These are phyloP conservation scores for Claviceps pazoutovae DNA, from an alignment of 2,329 filamentous ascomycete species.

Conservation along the genomic window DNA sequence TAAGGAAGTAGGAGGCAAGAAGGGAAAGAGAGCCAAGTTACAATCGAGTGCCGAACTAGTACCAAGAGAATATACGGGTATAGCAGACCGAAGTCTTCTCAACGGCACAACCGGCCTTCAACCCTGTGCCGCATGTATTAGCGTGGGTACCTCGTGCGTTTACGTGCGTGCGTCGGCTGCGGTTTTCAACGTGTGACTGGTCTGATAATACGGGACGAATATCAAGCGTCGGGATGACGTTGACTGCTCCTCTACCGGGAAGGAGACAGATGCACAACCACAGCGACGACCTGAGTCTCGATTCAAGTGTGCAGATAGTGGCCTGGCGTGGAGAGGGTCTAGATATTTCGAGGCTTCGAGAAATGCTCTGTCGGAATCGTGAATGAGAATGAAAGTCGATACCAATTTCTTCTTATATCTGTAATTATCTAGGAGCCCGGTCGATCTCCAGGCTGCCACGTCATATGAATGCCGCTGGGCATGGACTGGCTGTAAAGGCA, in stretches of 20 bases:
- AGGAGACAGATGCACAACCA: neutral
- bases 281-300: neutral
- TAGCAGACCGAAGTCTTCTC: slow-evolving; percentile 24
- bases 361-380: neutral
- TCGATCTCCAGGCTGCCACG: slow-evolving; percentile 1
- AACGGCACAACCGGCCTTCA: slow-evolving; percentile 35
- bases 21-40: neutral
- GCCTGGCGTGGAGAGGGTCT: neutral
- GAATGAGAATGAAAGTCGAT: neutral
- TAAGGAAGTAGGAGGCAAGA: neutral
- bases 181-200: neutral
- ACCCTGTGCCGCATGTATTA: slow-evolving; percentile 15
- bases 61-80: too few species aligned
- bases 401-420: neutral
- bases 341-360: neutral
- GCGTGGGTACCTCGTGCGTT: slow-evolving; percentile 21
- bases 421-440: neutral
- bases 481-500: slow-evolving; percentile 7
- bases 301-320: neutral
- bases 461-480: neutral
- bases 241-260: neutral
- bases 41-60: too few species aligned
- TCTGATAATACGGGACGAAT: neutral
- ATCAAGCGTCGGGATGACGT: neutral
- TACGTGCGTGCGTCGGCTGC: neutral